Evolutionary conservation across 768 basidiomycete species (phyloP).

Genomic region (Boletus patriciae): DNA sequence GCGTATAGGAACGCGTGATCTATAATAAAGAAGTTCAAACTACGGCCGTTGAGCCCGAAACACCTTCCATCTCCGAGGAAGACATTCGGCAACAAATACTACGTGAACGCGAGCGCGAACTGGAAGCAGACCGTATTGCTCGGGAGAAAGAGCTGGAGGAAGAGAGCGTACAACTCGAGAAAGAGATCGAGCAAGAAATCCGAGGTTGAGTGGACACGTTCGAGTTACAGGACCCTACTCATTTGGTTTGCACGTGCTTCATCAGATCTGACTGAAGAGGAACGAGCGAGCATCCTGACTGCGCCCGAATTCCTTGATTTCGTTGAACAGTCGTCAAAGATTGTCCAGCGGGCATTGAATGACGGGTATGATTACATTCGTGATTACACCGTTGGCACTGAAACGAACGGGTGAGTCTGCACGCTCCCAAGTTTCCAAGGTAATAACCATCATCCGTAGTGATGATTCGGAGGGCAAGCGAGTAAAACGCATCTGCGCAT

Average conservation of each 20-base stretch:
- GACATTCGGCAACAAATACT: slow-evolving; percentile 71
- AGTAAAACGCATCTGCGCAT: slow-evolving; percentile 92
- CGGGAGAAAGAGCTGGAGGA: slow-evolving; percentile 80
- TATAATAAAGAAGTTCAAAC: slow-evolving; percentile 90
- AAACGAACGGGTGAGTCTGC: slow-evolving; percentile 71
- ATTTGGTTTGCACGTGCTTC: background rate
- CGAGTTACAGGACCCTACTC: background rate
- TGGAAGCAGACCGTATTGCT: slow-evolving; percentile 65
- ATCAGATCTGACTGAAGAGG: slow-evolving; percentile 83
- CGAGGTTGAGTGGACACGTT: slow-evolving; percentile 49
- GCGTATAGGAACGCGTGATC: slow-evolving; percentile 65
- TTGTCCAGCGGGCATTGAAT: slow-evolving; percentile 90
- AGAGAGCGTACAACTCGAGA: slow-evolving; percentile 79
- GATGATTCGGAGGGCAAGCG: slow-evolving; percentile 89
- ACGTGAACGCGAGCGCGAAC: slow-evolving; percentile 60
- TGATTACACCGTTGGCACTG: slow-evolving; percentile 91
- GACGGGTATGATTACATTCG: slow-evolving; percentile 96
- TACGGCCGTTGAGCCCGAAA: slow-evolving; percentile 57
- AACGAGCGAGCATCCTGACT: slow-evolving; percentile 75
- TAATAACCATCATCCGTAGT: slow-evolving; percentile 40
- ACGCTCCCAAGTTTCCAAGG: background rate
- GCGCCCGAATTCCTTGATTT: slow-evolving; percentile 93
- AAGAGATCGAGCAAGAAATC: slow-evolving; percentile 85
- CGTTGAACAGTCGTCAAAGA: slow-evolving; percentile 91
- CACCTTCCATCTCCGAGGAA: slow-evolving; percentile 56